phyloP scores from a whole-genome alignment of 352 stramenopile genomes.

The Pythium diclinum region DNA sequence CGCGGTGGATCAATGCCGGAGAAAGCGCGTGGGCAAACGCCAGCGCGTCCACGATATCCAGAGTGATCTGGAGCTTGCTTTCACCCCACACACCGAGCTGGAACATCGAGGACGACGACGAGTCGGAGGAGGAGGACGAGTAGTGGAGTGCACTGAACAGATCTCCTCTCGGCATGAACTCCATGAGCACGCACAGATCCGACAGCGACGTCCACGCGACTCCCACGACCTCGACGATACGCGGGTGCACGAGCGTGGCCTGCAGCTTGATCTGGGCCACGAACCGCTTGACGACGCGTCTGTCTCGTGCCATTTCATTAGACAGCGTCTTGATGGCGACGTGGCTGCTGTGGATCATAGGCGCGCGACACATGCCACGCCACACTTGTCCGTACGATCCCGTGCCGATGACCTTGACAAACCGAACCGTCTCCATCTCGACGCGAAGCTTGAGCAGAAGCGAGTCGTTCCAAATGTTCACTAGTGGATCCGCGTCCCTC shows the following conservation, averaged over 20 bases:
- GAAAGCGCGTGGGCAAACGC: slow-evolving; percentile 12
- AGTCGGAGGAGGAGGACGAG: slow-evolving; percentile 2
- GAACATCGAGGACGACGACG: slow-evolving; percentile 9
- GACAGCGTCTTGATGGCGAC: slow-evolving; percentile 19
- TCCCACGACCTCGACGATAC: slow-evolving; percentile 14
- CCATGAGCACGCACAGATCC: slow-evolving; percentile 17
- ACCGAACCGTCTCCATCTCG: slow-evolving; percentile 10
- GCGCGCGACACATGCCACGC: slow-evolving; percentile 12
- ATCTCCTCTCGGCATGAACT: slow-evolving; percentile 22
- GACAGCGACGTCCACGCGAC: slow-evolving; percentile 12
- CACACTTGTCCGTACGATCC: slow-evolving; percentile 18
- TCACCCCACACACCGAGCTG: slow-evolving; percentile 14
- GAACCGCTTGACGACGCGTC: slow-evolving; percentile 1
- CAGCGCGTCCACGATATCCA: slow-evolving; percentile 10
- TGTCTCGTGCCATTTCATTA: not conserved
- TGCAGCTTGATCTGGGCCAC: slow-evolving; percentile 14
- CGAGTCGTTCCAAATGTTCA: slow-evolving; percentile 14
- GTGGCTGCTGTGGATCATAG: slow-evolving; percentile 10
- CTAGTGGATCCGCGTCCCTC: not conserved
- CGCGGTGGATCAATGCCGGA: slow-evolving; percentile 8
- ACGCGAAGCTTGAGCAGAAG: slow-evolving; percentile 1
- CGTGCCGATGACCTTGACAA: slow-evolving; percentile 13
- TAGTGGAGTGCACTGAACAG: slow-evolving; percentile 14
- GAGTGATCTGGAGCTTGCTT: slow-evolving; percentile 19
- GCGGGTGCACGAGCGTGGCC: slow-evolving; percentile 10